Evolutionary conservation across 441 rosid genomes (phyloP).

Genomic region (Codiaeum variegatum): DNA sequence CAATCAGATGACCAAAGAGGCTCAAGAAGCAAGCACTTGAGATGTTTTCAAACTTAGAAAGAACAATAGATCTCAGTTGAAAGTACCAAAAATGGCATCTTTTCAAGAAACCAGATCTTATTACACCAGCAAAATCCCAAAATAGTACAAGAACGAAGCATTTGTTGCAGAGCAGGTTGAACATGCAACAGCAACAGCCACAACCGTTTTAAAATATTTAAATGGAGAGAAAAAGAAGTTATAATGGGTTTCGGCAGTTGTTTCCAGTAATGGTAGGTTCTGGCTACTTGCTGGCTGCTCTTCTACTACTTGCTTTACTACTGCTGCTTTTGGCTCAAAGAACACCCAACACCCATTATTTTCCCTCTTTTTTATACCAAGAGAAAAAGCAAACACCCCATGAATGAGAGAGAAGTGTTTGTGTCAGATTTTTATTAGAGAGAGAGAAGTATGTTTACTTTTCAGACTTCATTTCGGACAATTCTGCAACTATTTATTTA

Average conservation of each 20-base stretch:
- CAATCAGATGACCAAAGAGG: background rate
- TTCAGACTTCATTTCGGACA: slow-evolving; percentile 24
- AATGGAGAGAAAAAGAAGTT: slow-evolving; percentile 16
- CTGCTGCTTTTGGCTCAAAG: slow-evolving; percentile 24
- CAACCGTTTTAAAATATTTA: slow-evolving; percentile 7
- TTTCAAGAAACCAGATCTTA: slow-evolving; percentile 35
- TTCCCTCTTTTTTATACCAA: slow-evolving; percentile 20
- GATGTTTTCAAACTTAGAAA: slow-evolving; percentile 15
- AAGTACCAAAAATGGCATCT: slow-evolving; percentile 19
- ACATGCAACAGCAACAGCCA: slow-evolving; percentile 27
- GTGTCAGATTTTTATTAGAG: slow-evolving; percentile 28
- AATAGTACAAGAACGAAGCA: slow-evolving; percentile 33
- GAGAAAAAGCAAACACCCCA: slow-evolving; percentile 13
- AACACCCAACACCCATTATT: slow-evolving; percentile 35
- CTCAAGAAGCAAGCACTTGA: background rate
- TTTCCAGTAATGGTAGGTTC: slow-evolving; percentile 36
- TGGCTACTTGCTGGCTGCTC: slow-evolving; percentile 2
- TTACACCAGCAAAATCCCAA: too few species aligned
- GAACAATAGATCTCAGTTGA: slow-evolving; percentile 39
- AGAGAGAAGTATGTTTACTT: slow-evolving; percentile 19
- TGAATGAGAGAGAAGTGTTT: too few species aligned
- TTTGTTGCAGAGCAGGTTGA: slow-evolving; percentile 16
- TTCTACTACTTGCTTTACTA: slow-evolving; percentile 19
- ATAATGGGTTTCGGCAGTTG: slow-evolving; percentile 20
- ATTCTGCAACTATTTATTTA: background rate